Evolutionary conservation across 805 yeast species (phyloP), one percentile per base, ranked within the genome.

Genomic region (Saturnispora quitensis): DNA sequence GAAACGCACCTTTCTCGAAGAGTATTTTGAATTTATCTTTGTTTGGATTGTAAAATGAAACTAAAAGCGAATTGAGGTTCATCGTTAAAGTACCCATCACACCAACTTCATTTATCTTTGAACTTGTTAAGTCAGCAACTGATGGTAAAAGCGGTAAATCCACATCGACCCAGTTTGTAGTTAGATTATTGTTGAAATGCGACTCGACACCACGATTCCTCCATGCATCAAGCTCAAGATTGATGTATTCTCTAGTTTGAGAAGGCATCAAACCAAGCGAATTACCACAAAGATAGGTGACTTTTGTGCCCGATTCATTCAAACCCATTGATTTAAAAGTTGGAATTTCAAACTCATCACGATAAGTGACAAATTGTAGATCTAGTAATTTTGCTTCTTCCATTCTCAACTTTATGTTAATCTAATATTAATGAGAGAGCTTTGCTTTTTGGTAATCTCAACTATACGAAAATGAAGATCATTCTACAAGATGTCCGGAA

Each of bases 261-360:
- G 67, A 71, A 0, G 98, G 97, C 90, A 89, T 86, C 53, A 90
- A 69, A 0, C 98, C 98, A 6, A 90, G 77, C n/a, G 96, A 88
- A 70, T 90, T 91, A 2, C 98, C 98, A 68, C 96, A 89, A 45
- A 90, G 71, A 63, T 90, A 91, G 22, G 76, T 71, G 12, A 77
- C 70, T 4, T 43, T 18, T 1, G 52, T 20, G n/a, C 57, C 35
- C 18, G 53, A 51, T 4, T 38, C 24, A 13, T 62, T 59, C 27
- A 81, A 62, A 0, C 86, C 90, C 57, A 86, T 66, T 0, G 88
- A 74, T 48, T 66, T 62, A 56, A 81, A 74, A 0, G 93, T 85
- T 7, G 96, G 96, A 36, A 84, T 67, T 28, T 68, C 73, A 62
- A 88, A 87, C 48, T 74, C 69, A 12, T 72, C 71, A 4, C 68